Evolutionary conservation across 1,284 basidiomycete species (phyloP).

Genomic region (Schizophyllum amplum): DNA sequence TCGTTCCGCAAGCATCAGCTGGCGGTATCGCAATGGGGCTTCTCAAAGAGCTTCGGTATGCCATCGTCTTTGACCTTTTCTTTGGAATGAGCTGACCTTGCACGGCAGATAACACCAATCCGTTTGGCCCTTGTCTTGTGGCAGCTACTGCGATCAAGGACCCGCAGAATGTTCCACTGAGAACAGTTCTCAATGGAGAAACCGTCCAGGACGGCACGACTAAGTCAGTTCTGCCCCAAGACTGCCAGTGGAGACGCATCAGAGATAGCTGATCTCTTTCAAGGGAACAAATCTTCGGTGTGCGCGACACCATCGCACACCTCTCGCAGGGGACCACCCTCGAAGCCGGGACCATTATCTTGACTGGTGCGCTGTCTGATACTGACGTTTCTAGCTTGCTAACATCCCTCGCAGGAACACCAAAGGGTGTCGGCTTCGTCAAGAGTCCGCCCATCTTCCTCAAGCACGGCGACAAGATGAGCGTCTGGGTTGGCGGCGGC

Average conservation of each 20-base stretch:
- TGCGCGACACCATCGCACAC: slow-evolving; percentile 67
- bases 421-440: slow-evolving; percentile 73
- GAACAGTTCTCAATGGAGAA: slow-evolving; percentile 60
- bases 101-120: slow-evolving; percentile 61
- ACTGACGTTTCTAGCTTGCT: slow-evolving; percentile 69
- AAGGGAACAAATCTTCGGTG: slow-evolving; percentile 68
- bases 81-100: too few species aligned
- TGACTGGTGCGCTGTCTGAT: slow-evolving; percentile 73
- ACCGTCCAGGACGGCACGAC: slow-evolving; percentile 72
- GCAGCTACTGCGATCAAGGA: slow-evolving; percentile 56
- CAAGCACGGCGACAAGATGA: slow-evolving; percentile 69
- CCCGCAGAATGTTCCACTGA: slow-evolving; percentile 62
- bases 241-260: slow-evolving; percentile 16
- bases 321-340: slow-evolving; percentile 85
- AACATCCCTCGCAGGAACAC: slow-evolving; percentile 54
- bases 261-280: slow-evolving; percentile 1
- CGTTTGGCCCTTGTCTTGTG: slow-evolving; percentile 72
- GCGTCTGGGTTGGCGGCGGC: slow-evolving; percentile 55
- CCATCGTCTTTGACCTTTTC: slow-evolving; percentile 14
- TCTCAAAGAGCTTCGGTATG: slow-evolving; percentile 83
- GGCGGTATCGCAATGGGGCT: slow-evolving; percentile 73
- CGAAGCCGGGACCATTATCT: slow-evolving; percentile 70
- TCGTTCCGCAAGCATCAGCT: slow-evolving; percentile 77
- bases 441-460: slow-evolving; percentile 64
- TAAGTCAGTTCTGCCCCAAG: slow-evolving; percentile 33